A percentile compares a stretch with the other conserved stretches of the same genome.
Evolutionary conservation across 139 green algal genomes (phyloP).

Genomic region (Penium margaritaceum): DNA sequence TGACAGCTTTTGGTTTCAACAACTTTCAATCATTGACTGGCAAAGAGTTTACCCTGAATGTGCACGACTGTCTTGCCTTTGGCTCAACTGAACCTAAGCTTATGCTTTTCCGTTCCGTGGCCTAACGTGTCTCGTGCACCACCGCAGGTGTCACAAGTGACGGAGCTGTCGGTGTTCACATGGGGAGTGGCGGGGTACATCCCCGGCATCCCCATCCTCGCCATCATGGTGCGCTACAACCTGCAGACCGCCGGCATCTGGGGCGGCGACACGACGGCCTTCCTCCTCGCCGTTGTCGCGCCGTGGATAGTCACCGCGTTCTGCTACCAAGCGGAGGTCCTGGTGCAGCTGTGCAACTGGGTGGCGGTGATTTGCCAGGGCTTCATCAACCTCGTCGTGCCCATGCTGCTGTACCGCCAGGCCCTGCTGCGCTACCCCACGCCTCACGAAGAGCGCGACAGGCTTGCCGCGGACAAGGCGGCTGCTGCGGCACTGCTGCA

Average conservation of each 20-base stretch:
- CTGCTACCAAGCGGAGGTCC: conserved; percentile 28
- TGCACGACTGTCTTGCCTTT: no score
- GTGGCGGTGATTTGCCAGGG: conserved; percentile 17
- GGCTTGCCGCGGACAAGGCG: no score
- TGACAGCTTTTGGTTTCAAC: no score
- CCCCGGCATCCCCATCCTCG: conserved; percentile 28
- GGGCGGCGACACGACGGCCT: background rate
- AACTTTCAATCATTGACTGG: no score
- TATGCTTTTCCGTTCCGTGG: no score
- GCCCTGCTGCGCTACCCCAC: no score
- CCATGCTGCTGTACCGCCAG: no score
- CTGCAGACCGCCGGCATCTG: conserved; percentile 10
- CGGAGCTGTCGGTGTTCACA: conserved; percentile 19
- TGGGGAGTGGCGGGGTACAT: conserved; percentile 28
- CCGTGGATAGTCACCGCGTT: conserved; percentile 24
- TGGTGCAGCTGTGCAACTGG: conserved; percentile 31
- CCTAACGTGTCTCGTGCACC: no score
- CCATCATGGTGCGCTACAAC: conserved; percentile 42
- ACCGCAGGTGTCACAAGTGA: conserved; percentile 3
- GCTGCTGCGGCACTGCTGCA: no score
- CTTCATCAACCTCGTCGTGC: conserved; percentile 37
- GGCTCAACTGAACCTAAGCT: no score
- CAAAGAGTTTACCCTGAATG: no score
- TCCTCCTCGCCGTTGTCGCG: conserved; percentile 18
- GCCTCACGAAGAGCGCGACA: no score